Evolutionary conservation across 805 yeast genomes (phyloP).

Genomic region (Saturnispora galanensis): DNA sequence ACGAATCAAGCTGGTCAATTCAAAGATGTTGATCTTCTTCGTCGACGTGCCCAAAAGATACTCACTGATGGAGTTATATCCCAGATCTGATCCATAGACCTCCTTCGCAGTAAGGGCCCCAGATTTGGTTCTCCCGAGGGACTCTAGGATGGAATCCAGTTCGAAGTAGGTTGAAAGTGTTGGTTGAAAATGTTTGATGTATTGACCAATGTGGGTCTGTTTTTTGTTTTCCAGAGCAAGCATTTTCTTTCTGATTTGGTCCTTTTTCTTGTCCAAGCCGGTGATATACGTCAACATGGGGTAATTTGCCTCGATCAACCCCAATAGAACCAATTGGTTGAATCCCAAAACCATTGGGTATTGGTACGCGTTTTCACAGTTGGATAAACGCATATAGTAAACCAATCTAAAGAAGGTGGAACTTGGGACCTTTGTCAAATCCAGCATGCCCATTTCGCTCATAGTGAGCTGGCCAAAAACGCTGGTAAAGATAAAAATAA

Average conservation of each 20-base stretch:
- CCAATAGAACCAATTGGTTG: conserved; percentile 16
- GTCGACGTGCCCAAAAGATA: conserved; percentile 19
- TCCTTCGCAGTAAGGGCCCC: conserved; percentile 3
- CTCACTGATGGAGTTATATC: conserved; percentile 18
- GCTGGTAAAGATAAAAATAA: no score
- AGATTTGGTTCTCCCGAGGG: conserved; percentile 8
- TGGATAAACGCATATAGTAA: conserved; percentile 12
- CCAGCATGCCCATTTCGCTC: no score
- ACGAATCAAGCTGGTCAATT: conserved; percentile 19
- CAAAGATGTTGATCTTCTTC: conserved; percentile 18
- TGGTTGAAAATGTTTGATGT: conserved; percentile 14
- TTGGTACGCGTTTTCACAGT: conserved; percentile 12
- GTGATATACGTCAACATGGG: conserved; percentile 7
- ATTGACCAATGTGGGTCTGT: conserved; percentile 9
- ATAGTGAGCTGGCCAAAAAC: no score
- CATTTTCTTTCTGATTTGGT: neutral
- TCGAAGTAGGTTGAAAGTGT: conserved; percentile 15
- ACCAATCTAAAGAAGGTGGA: no score
- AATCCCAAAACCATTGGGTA: conserved; percentile 19
- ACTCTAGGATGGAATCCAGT: conserved; percentile 16
- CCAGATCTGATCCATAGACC: conserved; percentile 7
- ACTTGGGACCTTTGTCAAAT: no score
- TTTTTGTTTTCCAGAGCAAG: neutral
- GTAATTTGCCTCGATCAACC: conserved; percentile 13
- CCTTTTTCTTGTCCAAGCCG: neutral